Base-by-base conservation (phyloP, 1,284 basidiomycete genomes). In the Phellopilus nigrolimitatus region DNA sequence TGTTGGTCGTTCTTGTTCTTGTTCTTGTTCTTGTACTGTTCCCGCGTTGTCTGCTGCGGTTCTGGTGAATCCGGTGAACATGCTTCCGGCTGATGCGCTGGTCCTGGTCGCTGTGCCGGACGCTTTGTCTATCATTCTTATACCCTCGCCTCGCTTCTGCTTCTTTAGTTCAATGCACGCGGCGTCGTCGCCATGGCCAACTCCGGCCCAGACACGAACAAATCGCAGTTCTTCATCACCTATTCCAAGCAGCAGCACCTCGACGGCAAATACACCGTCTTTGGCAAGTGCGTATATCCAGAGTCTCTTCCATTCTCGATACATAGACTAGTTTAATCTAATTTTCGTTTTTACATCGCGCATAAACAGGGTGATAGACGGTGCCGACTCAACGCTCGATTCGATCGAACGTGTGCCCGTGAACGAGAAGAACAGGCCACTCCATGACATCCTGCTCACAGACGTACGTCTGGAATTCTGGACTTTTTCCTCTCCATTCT, bases 181-280 rank as follows among this genome's bases (percentile, higher is more conserved):
- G 94, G 94, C 15, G 79, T 97, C 57, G 84, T 97, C n/a, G 94
- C 94, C 21, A 97, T 97, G 92, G 95, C 94, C 47, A 97, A 97
- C 67, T 86, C 88, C 3, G 95, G 95, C 0, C 87, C 88, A 19
- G 89, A 95, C 66, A 85, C 88, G 17, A 97, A 97, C 73, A 97
- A 95, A 69, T 91, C 91, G 2, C 87, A 95, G 69, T 95, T 97
- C 71, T 95, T 97, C 71, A 84, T 97, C 64, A 87, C 92, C 1
- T 97, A 95, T 64, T 74, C 86, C 0, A 97, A 97, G 64, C 93
- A 97, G 62, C 70, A 88, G 1, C 93, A 95, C 63, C 79, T 97
- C 19, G 93, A 97, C 65, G 84, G 84, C 52, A 97, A 97, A 68
- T 95, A 97, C 71, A 92, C 91, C 4, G 95, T 97, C 56, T 85